Conservation (phyloP, 768 basidiomycete species). For the Russula compacta region DNA sequence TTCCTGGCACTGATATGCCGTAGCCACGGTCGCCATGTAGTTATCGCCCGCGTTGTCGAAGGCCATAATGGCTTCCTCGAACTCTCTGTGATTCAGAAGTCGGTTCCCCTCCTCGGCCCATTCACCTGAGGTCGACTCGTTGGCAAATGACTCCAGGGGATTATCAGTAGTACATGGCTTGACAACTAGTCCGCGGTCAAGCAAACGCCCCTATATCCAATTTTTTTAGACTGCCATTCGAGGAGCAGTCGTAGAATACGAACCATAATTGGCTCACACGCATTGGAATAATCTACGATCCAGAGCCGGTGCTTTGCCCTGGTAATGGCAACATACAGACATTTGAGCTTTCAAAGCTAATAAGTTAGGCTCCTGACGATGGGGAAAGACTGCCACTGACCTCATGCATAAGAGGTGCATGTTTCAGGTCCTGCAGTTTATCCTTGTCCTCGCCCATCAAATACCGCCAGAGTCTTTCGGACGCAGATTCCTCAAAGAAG, state of each 20-base stretch:
- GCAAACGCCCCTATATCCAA: not conserved
- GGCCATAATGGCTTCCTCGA: slow-evolving; percentile 7
- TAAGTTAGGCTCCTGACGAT: not conserved
- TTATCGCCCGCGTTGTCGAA: slow-evolving; percentile 5
- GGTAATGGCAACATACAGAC: slow-evolving; percentile 63
- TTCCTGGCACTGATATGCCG: not conserved
- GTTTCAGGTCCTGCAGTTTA: not conserved
- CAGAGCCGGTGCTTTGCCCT: slow-evolving; percentile 60
- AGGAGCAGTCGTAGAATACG: slow-evolving; percentile 28
- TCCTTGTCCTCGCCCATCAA: not conserved
- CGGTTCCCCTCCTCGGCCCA: slow-evolving; percentile 9
- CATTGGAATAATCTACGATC: slow-evolving; percentile 53
- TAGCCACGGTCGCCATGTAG: not conserved
- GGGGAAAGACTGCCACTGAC: not conserved
- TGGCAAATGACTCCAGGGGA: not conserved
- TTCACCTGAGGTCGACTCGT: not conserved
- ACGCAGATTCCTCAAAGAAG: slow-evolving; percentile 59
- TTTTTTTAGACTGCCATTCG: not conserved
- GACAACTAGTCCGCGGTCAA: not conserved
- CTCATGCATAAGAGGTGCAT: slow-evolving; percentile 3
- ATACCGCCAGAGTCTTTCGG: slow-evolving; percentile 25
- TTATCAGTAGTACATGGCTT: not conserved
- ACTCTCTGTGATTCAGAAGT: not conserved
- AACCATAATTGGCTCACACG: slow-evolving; percentile 34
- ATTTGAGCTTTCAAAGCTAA: slow-evolving; percentile 41